phyloP scores from a whole-genome alignment of 2,329 filamentous ascomycete genomes.

The Fulvia fulva region DNA sequence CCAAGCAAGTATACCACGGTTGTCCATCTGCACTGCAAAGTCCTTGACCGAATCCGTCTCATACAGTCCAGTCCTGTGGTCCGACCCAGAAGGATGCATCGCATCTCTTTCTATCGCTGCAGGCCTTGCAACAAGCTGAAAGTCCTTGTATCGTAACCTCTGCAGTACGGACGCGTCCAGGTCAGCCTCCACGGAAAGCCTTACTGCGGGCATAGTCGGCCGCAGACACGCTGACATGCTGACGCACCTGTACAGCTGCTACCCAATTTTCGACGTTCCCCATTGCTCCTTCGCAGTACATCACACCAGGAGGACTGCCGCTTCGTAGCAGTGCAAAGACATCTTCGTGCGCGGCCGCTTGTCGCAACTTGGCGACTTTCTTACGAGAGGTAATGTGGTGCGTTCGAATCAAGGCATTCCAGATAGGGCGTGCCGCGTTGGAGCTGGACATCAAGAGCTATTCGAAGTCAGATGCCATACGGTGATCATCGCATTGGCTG shows the following conservation, averaged over 20 bases:
- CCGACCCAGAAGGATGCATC: background rate
- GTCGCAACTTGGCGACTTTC: conserved; percentile 62
- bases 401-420: conserved; percentile 65
- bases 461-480: background rate
- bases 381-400: conserved; percentile 80
- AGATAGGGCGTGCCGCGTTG: background rate
- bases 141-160: conserved; percentile 67
- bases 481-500: background rate
- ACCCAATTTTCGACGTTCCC: conserved; percentile 61
- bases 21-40: conserved; percentile 60
- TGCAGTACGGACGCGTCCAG: conserved; percentile 12
- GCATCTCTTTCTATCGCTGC: conserved; percentile 33
- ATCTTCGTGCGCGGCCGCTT: conserved; percentile 58
- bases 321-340: conserved; percentile 64
- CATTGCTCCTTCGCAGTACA: conserved; percentile 69
- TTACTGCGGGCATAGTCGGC: background rate
- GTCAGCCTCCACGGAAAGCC: background rate
- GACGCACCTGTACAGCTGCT: conserved; percentile 52
- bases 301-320: conserved; percentile 68
- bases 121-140: conserved; percentile 58
- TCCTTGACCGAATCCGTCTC: conserved; percentile 63
- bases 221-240: conserved; percentile 4
- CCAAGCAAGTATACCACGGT: conserved; percentile 58
- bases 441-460: background rate
- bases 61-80: conserved; percentile 41